A percentile compares a stretch with the other conserved stretches of the same genome.
Conservation (phyloP, 257 asterid genomes). For the Misopates orontium region DNA sequence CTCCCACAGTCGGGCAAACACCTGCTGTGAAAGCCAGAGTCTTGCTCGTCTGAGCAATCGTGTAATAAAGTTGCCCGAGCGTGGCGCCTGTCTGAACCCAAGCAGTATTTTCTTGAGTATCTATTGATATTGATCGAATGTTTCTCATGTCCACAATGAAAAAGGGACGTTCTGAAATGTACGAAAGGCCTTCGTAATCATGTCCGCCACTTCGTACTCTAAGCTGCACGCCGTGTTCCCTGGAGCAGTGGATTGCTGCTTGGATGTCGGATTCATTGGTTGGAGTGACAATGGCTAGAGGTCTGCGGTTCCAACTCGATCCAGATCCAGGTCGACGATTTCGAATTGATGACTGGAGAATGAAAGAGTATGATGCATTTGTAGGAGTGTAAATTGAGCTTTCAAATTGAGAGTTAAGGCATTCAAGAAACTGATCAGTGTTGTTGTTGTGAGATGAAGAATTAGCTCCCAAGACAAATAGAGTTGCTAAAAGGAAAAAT, state of each 20-base stretch:
- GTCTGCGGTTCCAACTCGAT: not conserved
- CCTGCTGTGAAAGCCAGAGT: slow-evolving; percentile 44
- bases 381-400: slow-evolving; percentile 7
- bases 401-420: not conserved
- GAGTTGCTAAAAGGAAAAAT: too few relatives aligned
- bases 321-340: not conserved
- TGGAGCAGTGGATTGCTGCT: not conserved
- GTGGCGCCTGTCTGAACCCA: slow-evolving; percentile 46
- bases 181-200: slow-evolving; percentile 51
- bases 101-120: slow-evolving; percentile 32
- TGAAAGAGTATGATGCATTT: slow-evolving; percentile 23
- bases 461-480: too few relatives aligned
- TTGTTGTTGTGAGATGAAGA: not conserved
- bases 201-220: slow-evolving; percentile 51
- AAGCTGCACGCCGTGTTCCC: slow-evolving; percentile 29
- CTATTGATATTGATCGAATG: slow-evolving; percentile 29
- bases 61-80: slow-evolving; percentile 13
- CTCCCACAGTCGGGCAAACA: slow-evolving; percentile 45
- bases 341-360: not conserved
- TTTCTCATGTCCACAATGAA: slow-evolving; percentile 39
- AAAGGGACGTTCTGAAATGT: slow-evolving; percentile 32
- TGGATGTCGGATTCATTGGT: not conserved
- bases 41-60: slow-evolving; percentile 22
- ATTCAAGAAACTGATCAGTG: not conserved
- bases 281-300: not conserved